Conservation (phyloP, 495 filamentous ascomycete species). For the Penicillium fimorum region DNA sequence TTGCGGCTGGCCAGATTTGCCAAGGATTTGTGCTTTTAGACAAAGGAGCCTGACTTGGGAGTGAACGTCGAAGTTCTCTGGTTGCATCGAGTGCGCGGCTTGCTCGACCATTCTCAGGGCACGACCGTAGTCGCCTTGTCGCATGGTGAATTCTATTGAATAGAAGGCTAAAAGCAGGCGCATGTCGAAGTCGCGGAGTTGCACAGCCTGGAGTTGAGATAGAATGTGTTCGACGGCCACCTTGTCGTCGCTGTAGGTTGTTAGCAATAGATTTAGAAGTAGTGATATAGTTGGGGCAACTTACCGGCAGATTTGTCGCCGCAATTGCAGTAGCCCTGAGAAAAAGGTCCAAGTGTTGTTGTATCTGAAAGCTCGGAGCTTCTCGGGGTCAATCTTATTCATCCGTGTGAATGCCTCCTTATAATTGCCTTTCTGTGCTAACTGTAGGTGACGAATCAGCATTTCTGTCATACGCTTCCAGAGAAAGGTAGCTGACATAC, state of each 20-base stretch:
- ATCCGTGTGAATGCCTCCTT: slow-evolving; percentile 66
- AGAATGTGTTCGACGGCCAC: slow-evolving; percentile 67
- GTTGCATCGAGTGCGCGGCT: slow-evolving; percentile 60
- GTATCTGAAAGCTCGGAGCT: slow-evolving; percentile 70
- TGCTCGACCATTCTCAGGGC: slow-evolving; percentile 70
- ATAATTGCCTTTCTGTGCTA: slow-evolving; percentile 65
- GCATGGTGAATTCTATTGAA: slow-evolving; percentile 68
- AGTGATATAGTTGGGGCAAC: neutral
- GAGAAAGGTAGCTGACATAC: slow-evolving; percentile 34
- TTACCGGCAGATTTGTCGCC: slow-evolving; percentile 64
- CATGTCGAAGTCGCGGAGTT: slow-evolving; percentile 64
- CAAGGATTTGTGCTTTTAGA: slow-evolving; percentile 72
- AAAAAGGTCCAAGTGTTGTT: slow-evolving; percentile 79
- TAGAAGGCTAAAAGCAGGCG: slow-evolving; percentile 65
- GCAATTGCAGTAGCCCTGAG: slow-evolving; percentile 68
- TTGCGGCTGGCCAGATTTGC: slow-evolving; percentile 66
- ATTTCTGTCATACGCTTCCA: neutral
- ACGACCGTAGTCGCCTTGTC: slow-evolving; percentile 56
- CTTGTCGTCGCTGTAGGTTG: slow-evolving; percentile 55
- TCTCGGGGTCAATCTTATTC: slow-evolving; percentile 63
- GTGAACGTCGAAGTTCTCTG: slow-evolving; percentile 70
- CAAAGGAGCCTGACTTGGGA: slow-evolving; percentile 73
- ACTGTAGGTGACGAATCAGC: slow-evolving; percentile 35
- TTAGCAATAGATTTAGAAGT: slow-evolving; percentile 20
- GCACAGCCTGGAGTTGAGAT: slow-evolving; percentile 55